Base-by-base conservation (phyloP, 2,329 filamentous ascomycete genomes). In the Thelonectria discophora region DNA sequence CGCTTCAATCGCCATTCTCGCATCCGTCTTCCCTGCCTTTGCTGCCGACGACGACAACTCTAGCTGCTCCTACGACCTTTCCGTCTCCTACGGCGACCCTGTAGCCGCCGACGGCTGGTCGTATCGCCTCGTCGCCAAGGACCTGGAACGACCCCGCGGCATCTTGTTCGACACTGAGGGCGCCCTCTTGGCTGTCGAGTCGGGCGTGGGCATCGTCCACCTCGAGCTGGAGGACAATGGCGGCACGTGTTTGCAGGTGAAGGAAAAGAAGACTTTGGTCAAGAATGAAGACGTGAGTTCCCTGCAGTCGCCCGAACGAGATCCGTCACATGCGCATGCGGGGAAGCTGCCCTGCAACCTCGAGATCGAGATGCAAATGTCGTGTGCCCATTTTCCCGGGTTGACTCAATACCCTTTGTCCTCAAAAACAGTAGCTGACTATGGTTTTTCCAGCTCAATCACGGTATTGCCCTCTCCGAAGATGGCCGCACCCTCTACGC, bases 401-500 rank as follows among this genome's bases (percentile, higher is more conserved):
- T 7, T n/a, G 20, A 9, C 24, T 17, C 24, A 20, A 18, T 7
- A 27, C 6, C 49, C 20, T 10, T 5, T 30, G 2, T 8, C 27
- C 27, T 30, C 27, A 13, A 32, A 4, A 11, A 2, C 18, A 46
- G 48, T 21, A 34, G 30, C 43, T 65, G 47, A 66, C 53, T 27
- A 24, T 24, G 18, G 8, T 10, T 13, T 37, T 3, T 20, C 5
- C 55, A 86, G 81, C 76, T 87, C 17, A 86, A 84, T 67, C 86
- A 88, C 65, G 84, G 84, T 40, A 77, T 88, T 52, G 81, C 84
- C 27, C 69, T 88, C 18, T 84, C 83, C 0, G 71, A 74, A 3
- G 82, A 88, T 72, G 82, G 83, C 55, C 79, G 76, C 42, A 86
- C 80, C 2, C 72, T 88, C 55, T 87, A 85, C 68, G 84, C 83